A percentile compares a stretch with the other conserved stretches of the same genome.
phyloP scores from a whole-genome alignment of 2,329 filamentous ascomycete species.

The Rhexocercosporidium sp. region DNA sequence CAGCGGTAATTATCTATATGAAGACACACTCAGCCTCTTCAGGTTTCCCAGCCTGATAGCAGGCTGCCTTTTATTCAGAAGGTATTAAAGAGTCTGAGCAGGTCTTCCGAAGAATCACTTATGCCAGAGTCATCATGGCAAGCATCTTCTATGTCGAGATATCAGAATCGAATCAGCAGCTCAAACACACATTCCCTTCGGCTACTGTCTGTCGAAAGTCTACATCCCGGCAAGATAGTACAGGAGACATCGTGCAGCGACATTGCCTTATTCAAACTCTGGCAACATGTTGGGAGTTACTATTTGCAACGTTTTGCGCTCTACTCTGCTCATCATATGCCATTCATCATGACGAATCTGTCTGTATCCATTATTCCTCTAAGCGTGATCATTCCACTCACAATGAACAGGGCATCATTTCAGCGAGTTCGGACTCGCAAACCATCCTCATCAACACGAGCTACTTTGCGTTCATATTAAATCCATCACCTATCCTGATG shows the following conservation, averaged over 20 bases:
- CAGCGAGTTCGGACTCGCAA: not conserved
- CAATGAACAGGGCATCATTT: not conserved
- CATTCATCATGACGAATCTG: slow-evolving; percentile 34
- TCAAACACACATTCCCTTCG: not conserved
- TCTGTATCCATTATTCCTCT: slow-evolving; percentile 13
- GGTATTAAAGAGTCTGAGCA: not conserved
- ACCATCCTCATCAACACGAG: slow-evolving; percentile 20
- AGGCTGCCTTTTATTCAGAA: not conserved
- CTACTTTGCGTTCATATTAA: slow-evolving; percentile 33
- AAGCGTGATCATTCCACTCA: not conserved
- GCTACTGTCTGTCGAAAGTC: too few relatives aligned
- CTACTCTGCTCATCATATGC: slow-evolving; percentile 37
- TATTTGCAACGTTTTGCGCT: slow-evolving; percentile 29
- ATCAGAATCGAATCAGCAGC: not conserved
- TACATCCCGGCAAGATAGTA: not conserved
- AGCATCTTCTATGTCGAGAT: slow-evolving; percentile 16
- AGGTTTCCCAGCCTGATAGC: not conserved
- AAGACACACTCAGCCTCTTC: not conserved
- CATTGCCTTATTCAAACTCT: slow-evolving; percentile 24
- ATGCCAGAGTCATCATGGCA: slow-evolving; percentile 4
- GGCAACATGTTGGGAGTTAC: slow-evolving; percentile 34
- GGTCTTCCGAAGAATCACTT: not conserved
- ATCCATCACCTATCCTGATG: slow-evolving; percentile 44
- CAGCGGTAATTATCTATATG: too few relatives aligned
- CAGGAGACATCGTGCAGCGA: not conserved